These are phyloP conservation scores for Ustilago trichophora DNA, from an alignment of 1,284 basidiomycete species.

Conservation along the genomic window DNA sequence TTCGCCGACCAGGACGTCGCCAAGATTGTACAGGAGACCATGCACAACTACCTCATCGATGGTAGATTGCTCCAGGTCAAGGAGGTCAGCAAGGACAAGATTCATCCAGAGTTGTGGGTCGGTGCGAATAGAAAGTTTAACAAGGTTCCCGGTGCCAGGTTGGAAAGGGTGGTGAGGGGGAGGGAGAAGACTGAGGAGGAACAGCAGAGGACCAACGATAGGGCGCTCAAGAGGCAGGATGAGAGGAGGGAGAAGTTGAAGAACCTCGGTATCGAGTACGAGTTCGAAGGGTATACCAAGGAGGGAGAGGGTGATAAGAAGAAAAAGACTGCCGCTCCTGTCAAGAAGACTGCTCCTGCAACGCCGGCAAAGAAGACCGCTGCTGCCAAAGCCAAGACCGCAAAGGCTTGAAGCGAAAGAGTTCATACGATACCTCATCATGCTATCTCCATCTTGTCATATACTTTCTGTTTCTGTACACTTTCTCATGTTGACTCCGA, in stretches of 20 bases:
- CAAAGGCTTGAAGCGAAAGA: conserved; percentile 18
- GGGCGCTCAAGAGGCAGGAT: conserved; percentile 80
- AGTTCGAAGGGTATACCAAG: conserved; percentile 73
- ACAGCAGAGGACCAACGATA: conserved; percentile 75
- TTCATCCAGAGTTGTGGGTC: conserved; percentile 93
- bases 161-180: conserved; percentile 77
- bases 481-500: too few relatives aligned
- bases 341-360: too few relatives aligned
- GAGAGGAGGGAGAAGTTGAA: conserved; percentile 81
- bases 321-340: too few relatives aligned
- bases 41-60: conserved; percentile 97
- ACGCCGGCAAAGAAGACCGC: neutral
- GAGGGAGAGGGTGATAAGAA: too few relatives aligned
- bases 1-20: conserved; percentile 89
- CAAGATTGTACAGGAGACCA: conserved; percentile 94
- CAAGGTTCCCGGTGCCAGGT: conserved; percentile 77
- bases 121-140: conserved; percentile 95
- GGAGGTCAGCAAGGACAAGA: conserved; percentile 80
- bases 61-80: conserved; percentile 88
- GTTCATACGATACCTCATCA: too few relatives aligned
- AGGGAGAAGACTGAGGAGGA: conserved; percentile 79
- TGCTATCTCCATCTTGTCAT: too few relatives aligned
- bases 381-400: conserved; percentile 10
- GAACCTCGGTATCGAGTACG: conserved; percentile 86
- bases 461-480: too few relatives aligned